These are phyloP conservation scores for Incumbomyces lentus DNA, from an alignment of 2,329 filamentous ascomycete species.

Conservation along the genomic window DNA sequence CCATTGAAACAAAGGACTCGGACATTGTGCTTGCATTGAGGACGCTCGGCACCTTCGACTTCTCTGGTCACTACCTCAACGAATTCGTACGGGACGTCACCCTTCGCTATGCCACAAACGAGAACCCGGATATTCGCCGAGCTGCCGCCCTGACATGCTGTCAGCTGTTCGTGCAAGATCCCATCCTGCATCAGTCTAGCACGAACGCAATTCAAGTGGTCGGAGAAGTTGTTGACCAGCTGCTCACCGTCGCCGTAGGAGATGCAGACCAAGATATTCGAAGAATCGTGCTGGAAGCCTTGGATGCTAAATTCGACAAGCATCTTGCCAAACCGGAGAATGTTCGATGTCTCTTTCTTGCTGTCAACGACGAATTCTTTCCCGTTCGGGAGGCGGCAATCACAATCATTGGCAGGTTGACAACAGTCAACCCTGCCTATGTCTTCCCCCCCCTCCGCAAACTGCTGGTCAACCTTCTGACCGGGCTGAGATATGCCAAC, in stretches of 20 bases:
- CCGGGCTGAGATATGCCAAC: slow-evolving; percentile 91
- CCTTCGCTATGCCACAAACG: slow-evolving; percentile 94
- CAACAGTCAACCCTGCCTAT: slow-evolving; percentile 86
- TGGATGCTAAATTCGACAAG: slow-evolving; percentile 88
- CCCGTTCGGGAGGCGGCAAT: slow-evolving; percentile 89
- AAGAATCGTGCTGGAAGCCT: slow-evolving; percentile 72
- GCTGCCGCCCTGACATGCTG: slow-evolving; percentile 94
- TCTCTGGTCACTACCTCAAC: slow-evolving; percentile 80
- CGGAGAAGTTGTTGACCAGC: slow-evolving; percentile 92
- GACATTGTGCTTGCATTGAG: slow-evolving; percentile 90
- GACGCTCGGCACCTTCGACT: slow-evolving; percentile 96
- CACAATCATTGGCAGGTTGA: slow-evolving; percentile 87
- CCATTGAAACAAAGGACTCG: slow-evolving; percentile 67
- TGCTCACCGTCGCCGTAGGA: slow-evolving; percentile 87
- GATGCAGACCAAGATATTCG: slow-evolving; percentile 85
- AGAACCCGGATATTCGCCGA: slow-evolving; percentile 85
- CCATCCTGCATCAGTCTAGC: slow-evolving; percentile 95
- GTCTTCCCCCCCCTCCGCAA: slow-evolving; percentile 93
- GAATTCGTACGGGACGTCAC: slow-evolving; percentile 98
- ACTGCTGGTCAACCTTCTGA: slow-evolving; percentile 88
- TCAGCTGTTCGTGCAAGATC: slow-evolving; percentile 91
- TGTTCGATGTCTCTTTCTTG: slow-evolving; percentile 87
- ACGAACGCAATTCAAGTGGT: slow-evolving; percentile 95
- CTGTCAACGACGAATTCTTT: slow-evolving; percentile 90
- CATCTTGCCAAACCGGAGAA: slow-evolving; percentile 98